A percentile compares a stretch with the other conserved stretches of the same genome.
Conservation (phyloP, 164 flowering plant species). For the Chimonanthus salicifolius region DNA sequence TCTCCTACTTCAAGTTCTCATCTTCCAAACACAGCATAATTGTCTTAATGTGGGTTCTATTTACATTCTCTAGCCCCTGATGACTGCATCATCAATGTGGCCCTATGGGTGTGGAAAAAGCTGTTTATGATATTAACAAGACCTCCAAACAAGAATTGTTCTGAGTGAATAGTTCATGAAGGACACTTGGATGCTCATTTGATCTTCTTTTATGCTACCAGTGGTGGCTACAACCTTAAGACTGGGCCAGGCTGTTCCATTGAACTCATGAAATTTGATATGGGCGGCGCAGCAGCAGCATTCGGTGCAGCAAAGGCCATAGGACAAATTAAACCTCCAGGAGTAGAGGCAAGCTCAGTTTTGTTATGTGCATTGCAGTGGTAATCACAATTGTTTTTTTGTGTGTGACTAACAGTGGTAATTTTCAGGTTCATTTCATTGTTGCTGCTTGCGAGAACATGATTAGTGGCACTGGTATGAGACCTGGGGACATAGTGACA, state of each 20-base stretch:
- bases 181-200: not conserved
- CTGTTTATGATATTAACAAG: not conserved
- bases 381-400: not conserved
- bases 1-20: too few relatives aligned
- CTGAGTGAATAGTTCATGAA: not conserved
- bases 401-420: not conserved
- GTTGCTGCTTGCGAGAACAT: conserved; percentile 97
- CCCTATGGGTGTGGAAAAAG: not conserved
- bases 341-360: conserved; percentile 69
- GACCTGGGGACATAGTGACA: conserved; percentile 86
- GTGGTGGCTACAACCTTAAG: conserved; percentile 99
- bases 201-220: conserved; percentile 24
- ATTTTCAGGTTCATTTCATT: conserved; percentile 63
- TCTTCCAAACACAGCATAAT: not conserved
- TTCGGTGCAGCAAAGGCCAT: conserved; percentile 96
- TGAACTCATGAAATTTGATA: conserved; percentile 92
- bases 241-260: conserved; percentile 86
- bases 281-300: conserved; percentile 98
- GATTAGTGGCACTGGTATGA: conserved; percentile 97
- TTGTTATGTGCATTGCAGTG: not conserved
- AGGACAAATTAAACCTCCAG: conserved; percentile 87
- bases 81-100: not conserved
- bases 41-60: not conserved
- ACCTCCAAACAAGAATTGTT: not conserved
- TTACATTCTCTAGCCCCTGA: not conserved